These are phyloP conservation scores for Candida xyloterini DNA, from an alignment of 805 yeast genomes.

Conservation along the genomic window DNA sequence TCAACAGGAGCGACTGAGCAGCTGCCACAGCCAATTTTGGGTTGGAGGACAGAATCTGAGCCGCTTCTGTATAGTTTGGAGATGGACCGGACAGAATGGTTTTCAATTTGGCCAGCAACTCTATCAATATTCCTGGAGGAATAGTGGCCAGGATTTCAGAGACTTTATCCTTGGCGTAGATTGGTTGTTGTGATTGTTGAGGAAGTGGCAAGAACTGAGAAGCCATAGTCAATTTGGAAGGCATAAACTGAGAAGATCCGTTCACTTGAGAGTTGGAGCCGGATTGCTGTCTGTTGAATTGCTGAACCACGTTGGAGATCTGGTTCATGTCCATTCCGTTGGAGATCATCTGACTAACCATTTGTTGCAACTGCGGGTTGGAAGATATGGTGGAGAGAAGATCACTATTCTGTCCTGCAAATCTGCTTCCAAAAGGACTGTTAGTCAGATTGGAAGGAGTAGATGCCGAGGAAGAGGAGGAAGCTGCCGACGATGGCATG, in stretches of 20 bases:
- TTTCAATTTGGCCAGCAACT: constrained; percentile 64
- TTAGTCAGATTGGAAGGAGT: constrained; percentile 11
- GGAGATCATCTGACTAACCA: constrained; percentile 35
- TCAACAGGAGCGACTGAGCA: constrained; percentile 68
- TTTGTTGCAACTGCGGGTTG: constrained; percentile 33
- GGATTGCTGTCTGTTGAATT: constrained; percentile 24
- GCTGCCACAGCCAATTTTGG: constrained; percentile 63
- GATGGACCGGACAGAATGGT: constrained; percentile 49
- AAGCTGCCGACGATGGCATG: constrained; percentile 14
- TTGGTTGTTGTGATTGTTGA: constrained; percentile 23
- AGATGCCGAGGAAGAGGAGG: constrained; percentile 16
- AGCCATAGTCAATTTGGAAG: constrained; percentile 51
- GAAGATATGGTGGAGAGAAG: constrained; percentile 25
- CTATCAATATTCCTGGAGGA: constrained; percentile 70
- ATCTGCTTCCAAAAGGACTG: constrained; percentile 18
- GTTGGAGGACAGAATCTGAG: constrained; percentile 49
- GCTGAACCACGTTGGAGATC: constrained; percentile 29
- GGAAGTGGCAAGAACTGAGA: constrained; percentile 55
- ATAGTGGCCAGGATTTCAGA: constrained; percentile 59
- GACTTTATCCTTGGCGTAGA: constrained; percentile 53
- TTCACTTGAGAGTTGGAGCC: constrained; percentile 12
- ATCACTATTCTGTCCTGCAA: constrained; percentile 20
- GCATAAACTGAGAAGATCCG: constrained; percentile 27
- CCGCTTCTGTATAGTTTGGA: constrained; percentile 49
- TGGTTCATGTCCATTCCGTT: constrained; percentile 36